Evolutionary conservation across 2,329 filamentous ascomycete genomes (phyloP).

Genomic region (Hypomyces perniciosus): DNA sequence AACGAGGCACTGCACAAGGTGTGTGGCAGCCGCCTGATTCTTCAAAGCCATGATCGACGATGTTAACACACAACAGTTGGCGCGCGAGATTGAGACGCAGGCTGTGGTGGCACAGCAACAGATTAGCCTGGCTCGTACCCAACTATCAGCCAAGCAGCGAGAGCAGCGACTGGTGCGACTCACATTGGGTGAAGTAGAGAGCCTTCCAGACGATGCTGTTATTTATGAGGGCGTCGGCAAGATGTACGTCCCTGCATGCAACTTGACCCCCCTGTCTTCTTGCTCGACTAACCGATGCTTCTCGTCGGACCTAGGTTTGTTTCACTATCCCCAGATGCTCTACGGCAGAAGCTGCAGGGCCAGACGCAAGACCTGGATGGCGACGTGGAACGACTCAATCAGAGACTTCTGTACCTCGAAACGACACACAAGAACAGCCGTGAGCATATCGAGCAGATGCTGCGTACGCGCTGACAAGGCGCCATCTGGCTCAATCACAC

Average conservation of each 20-base stretch:
- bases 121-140: slow-evolving; percentile 76
- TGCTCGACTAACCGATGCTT: slow-evolving; percentile 8
- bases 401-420: slow-evolving; percentile 88
- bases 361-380: slow-evolving; percentile 70
- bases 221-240: slow-evolving; percentile 96
- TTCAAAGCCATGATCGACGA: not conserved
- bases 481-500: no score
- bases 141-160: slow-evolving; percentile 78
- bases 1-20: slow-evolving; percentile 95
- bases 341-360: slow-evolving; percentile 68
- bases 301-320: slow-evolving; percentile 65
- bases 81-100: slow-evolving; percentile 90
- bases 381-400: slow-evolving; percentile 75
- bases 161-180: slow-evolving; percentile 85
- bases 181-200: slow-evolving; percentile 76
- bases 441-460: slow-evolving; percentile 83
- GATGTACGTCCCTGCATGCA: slow-evolving; percentile 58
- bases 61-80: slow-evolving; percentile 50
- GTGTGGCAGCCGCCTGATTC: slow-evolving; percentile 13
- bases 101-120: slow-evolving; percentile 86
- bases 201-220: slow-evolving; percentile 66
- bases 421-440: slow-evolving; percentile 93
- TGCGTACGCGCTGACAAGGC: slow-evolving; percentile 37
- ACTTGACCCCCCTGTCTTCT: not conserved
- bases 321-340: slow-evolving; percentile 61